Evolutionary conservation across 2,329 filamentous ascomycete species (phyloP).

Genomic region (Aspergillus thermomutatus): DNA sequence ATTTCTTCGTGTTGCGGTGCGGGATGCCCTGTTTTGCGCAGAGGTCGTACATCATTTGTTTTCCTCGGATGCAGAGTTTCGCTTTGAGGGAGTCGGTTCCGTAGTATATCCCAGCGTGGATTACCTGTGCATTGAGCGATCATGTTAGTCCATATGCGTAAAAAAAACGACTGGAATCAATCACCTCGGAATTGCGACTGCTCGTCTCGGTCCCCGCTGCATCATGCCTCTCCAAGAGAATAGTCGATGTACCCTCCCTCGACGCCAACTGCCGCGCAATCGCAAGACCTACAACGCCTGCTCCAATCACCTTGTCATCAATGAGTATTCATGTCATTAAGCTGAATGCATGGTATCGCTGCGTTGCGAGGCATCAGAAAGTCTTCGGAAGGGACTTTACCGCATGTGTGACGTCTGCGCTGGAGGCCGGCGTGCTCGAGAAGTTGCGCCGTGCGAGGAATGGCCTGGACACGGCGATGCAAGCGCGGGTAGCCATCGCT

Average conservation of each 20-base stretch:
- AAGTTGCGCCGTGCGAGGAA: slow-evolving; percentile 33
- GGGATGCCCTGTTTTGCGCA: slow-evolving; percentile 66
- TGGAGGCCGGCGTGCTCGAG: slow-evolving; percentile 37
- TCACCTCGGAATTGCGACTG: slow-evolving; percentile 80
- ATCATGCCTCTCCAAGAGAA: slow-evolving; percentile 77
- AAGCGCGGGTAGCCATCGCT: slow-evolving; percentile 15
- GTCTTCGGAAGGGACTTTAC: slow-evolving; percentile 26
- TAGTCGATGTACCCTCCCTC: slow-evolving; percentile 59
- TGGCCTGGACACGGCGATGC: slow-evolving; percentile 8
- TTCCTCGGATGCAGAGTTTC: slow-evolving; percentile 73
- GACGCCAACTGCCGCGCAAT: slow-evolving; percentile 69
- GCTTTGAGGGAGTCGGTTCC: slow-evolving; percentile 74
- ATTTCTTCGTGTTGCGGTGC: slow-evolving; percentile 78
- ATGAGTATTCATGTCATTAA: neutral
- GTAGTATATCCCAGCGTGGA: slow-evolving; percentile 95
- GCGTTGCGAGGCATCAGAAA: no score
- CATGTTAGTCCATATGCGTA: neutral
- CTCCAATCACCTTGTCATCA: slow-evolving; percentile 56
- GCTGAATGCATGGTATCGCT: no score
- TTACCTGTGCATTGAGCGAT: slow-evolving; percentile 56
- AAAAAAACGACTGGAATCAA: neutral
- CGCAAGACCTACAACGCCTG: slow-evolving; percentile 74
- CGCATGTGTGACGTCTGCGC: slow-evolving; percentile 62
- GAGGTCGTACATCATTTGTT: slow-evolving; percentile 72
- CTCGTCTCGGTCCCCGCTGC: slow-evolving; percentile 80